Conservation (phyloP, 345 rosid species). For the Hevea brasiliensis region DNA sequence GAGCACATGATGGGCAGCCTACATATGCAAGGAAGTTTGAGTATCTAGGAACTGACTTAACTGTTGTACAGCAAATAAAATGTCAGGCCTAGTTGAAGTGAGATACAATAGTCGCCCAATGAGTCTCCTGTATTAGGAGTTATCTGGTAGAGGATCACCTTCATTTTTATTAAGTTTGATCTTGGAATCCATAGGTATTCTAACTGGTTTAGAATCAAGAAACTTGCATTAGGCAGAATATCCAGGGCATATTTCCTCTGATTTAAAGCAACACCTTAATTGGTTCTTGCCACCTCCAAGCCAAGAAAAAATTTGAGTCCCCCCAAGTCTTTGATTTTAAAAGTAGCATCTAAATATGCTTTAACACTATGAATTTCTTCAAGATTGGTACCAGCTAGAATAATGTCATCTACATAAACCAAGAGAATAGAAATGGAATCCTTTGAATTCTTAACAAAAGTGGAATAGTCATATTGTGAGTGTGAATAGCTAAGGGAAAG, state of each 20-base stretch:
- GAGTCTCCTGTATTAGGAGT: not conserved
- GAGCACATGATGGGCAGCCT: too few species aligned
- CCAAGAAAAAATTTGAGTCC: not conserved
- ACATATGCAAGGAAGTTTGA: too few species aligned
- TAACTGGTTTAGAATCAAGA: not conserved
- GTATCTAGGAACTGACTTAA: not conserved
- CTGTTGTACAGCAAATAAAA: not conserved
- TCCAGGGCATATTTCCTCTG: not conserved
- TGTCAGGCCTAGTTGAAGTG: not conserved
- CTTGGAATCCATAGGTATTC: not conserved
- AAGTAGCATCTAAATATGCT: too few species aligned
- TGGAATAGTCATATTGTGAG: not conserved
- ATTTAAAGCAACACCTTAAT: not conserved
- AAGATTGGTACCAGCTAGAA: not conserved
- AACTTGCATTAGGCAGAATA: not conserved
- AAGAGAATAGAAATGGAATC: too few species aligned
- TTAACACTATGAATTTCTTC: not conserved
- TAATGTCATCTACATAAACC: not conserved
- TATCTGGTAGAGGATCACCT: too few species aligned
- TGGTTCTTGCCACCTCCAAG: not conserved
- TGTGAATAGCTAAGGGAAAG: not conserved
- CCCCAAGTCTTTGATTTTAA: not conserved
- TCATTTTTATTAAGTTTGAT: too few species aligned
- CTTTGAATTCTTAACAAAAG: too few species aligned
- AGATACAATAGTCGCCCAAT: not conserved